Conservation (phyloP, 108 stramenopile genomes). For the Poteriospumella lacustris region DNA sequence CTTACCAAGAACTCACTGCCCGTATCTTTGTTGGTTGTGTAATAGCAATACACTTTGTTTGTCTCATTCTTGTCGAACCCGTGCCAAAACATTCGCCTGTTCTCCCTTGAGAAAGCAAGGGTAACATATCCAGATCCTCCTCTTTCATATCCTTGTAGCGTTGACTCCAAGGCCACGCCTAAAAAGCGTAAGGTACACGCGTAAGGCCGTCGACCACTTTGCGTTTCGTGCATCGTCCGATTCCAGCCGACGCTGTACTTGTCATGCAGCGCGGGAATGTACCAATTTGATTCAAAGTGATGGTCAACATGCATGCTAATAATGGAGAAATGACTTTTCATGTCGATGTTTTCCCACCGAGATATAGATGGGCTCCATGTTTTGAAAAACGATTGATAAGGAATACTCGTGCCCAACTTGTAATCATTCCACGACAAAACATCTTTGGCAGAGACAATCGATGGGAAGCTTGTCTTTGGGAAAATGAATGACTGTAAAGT, state of each 20-base stretch:
- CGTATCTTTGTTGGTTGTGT: constrained; percentile 5
- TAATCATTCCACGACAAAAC: too few species aligned
- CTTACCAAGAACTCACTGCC: constrained; percentile 16
- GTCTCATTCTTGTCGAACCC: constrained; percentile 17
- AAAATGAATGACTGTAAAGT: too few species aligned
- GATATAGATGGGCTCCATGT: neutral
- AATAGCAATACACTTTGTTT: constrained; percentile 13
- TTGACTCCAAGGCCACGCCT: neutral
- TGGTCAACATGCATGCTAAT: neutral
- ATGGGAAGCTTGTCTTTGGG: too few species aligned
- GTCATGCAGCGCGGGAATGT: neutral
- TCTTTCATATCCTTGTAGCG: constrained; percentile 4
- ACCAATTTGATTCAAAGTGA: neutral
- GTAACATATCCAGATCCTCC: constrained; percentile 11
- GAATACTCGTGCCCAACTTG: too few species aligned
- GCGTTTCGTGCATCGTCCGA: neutral
- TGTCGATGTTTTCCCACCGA: neutral
- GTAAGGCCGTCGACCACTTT: neutral
- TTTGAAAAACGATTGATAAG: too few species aligned
- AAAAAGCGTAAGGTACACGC: constrained; percentile 6
- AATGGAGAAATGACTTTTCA: neutral
- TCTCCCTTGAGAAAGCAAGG: neutral
- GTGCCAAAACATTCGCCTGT: neutral
- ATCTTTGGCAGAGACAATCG: too few species aligned
- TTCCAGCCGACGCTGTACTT: neutral